Conservation (phyloP, 2,329 filamentous ascomycete species). For the Aspergillus floridensis region DNA sequence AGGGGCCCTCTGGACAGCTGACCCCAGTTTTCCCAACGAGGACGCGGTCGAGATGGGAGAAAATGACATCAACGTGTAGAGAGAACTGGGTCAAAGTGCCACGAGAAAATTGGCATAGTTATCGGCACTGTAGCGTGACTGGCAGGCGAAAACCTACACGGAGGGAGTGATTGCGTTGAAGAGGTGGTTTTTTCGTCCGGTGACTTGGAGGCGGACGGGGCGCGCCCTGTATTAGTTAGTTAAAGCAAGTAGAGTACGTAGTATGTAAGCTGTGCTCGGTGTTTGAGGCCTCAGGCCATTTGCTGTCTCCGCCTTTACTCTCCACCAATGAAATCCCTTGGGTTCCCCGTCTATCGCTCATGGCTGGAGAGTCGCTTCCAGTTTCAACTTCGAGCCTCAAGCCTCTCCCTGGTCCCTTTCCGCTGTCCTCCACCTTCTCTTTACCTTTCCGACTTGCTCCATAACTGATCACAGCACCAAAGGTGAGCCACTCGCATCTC, state of each 20-base stretch:
- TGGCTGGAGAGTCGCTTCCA: slow-evolving; percentile 16
- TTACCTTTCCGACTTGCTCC: neutral
- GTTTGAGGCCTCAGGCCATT: slow-evolving; percentile 17
- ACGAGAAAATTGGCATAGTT: slow-evolving; percentile 45
- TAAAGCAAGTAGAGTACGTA: slow-evolving; percentile 19
- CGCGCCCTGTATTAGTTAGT: slow-evolving; percentile 17
- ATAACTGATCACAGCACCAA: slow-evolving; percentile 14
- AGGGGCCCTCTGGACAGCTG: slow-evolving; percentile 41
- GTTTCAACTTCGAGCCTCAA: slow-evolving; percentile 19
- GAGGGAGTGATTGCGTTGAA: slow-evolving; percentile 35
- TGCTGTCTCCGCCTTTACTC: slow-evolving; percentile 8
- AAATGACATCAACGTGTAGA: slow-evolving; percentile 44
- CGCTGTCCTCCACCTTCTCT: neutral
- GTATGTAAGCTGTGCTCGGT: slow-evolving; percentile 15
- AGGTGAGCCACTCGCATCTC: neutral
- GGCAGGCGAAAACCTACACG: slow-evolving; percentile 32
- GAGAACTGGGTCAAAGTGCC: slow-evolving; percentile 29
- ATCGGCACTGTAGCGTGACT: slow-evolving; percentile 43
- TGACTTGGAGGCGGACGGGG: slow-evolving; percentile 25
- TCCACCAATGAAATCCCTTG: slow-evolving; percentile 26
- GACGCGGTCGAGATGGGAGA: slow-evolving; percentile 33
- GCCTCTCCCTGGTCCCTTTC: slow-evolving; percentile 20
- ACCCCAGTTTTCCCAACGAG: slow-evolving; percentile 48
- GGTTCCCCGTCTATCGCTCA: slow-evolving; percentile 19
- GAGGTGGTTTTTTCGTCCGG: slow-evolving; percentile 42